Evolutionary conservation across 2,329 filamentous ascomycete species (phyloP).

Genomic region (Exophiala sp.): DNA sequence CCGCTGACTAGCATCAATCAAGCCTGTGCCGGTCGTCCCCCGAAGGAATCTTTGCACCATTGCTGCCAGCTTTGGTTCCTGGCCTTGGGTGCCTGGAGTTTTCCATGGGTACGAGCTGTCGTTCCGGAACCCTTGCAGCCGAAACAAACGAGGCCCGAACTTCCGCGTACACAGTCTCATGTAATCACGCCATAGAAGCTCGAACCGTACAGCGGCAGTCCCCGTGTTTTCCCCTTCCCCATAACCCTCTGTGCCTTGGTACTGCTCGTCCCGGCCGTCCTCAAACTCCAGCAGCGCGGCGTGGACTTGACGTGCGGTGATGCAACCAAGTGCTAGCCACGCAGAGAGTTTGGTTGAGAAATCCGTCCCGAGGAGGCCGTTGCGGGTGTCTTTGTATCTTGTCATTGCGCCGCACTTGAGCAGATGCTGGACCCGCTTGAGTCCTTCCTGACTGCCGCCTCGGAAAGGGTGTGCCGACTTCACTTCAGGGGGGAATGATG

Average conservation of each 20-base stretch:
- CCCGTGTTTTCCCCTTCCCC: slow-evolving; percentile 67
- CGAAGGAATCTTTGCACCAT: slow-evolving; percentile 55
- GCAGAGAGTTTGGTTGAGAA: slow-evolving; percentile 72
- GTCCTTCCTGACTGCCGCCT: slow-evolving; percentile 60
- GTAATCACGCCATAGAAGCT: slow-evolving; percentile 74
- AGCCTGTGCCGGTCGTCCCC: slow-evolving; percentile 66
- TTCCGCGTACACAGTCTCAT: slow-evolving; percentile 71
- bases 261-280: slow-evolving; percentile 47
- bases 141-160: slow-evolving; percentile 60
- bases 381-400: slow-evolving; percentile 63
- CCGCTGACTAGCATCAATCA: slow-evolving; percentile 71
- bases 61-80: slow-evolving; percentile 36
- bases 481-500: slow-evolving; percentile 47
- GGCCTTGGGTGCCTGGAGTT: slow-evolving; percentile 19
- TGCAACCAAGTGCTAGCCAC: slow-evolving; percentile 64
- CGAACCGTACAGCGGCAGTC: slow-evolving; percentile 62
- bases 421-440: slow-evolving; percentile 55
- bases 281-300: slow-evolving; percentile 62
- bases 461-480: slow-evolving; percentile 59
- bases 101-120: slow-evolving; percentile 49
- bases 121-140: slow-evolving; percentile 57
- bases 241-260: slow-evolving; percentile 49
- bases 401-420: slow-evolving; percentile 56
- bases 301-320: slow-evolving; percentile 69
- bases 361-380: slow-evolving; percentile 63